These are phyloP conservation scores for Dillenia turbinata DNA, from an alignment of 164 flowering plant species.

Conservation along the genomic window DNA sequence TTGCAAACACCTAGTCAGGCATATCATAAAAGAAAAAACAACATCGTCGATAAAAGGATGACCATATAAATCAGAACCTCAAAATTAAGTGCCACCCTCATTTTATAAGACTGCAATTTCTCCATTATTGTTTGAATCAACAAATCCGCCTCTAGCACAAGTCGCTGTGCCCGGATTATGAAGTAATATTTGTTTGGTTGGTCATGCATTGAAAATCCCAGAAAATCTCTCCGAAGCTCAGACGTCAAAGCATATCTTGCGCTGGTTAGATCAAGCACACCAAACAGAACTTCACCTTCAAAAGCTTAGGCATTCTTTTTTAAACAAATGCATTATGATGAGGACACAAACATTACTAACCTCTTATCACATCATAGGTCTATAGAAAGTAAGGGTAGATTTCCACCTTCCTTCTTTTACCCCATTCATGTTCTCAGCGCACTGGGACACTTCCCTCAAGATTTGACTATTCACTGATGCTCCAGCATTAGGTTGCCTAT, in stretches of 20 bases:
- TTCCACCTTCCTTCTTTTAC: constrained; percentile 87
- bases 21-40: background rate
- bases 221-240: constrained; percentile 63
- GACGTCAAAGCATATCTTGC: constrained; percentile 30
- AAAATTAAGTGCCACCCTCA: constrained; percentile 58
- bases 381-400: constrained; percentile 62
- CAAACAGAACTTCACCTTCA: too few species aligned
- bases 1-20: background rate
- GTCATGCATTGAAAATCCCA: constrained; percentile 70
- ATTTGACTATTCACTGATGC: constrained; percentile 70
- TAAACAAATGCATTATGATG: too few species aligned
- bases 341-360: constrained; percentile 18
- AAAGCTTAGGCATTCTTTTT: too few species aligned
- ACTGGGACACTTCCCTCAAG: constrained; percentile 71
- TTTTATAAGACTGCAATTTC: constrained; percentile 77
- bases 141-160: constrained; percentile 75
- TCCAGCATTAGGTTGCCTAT: constrained; percentile 89
- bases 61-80: constrained; percentile 40
- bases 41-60: background rate
- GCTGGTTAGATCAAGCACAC: background rate
- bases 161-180: constrained; percentile 47
- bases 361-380: constrained; percentile 56
- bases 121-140: constrained; percentile 79
- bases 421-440: constrained; percentile 76
- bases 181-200: constrained; percentile 75